Percentiles rank a stretch among this genome's conserved stretches.
Conservation (phyloP, 371 early-diverging fungal genomes). For the Mortierella sp. region DNA sequence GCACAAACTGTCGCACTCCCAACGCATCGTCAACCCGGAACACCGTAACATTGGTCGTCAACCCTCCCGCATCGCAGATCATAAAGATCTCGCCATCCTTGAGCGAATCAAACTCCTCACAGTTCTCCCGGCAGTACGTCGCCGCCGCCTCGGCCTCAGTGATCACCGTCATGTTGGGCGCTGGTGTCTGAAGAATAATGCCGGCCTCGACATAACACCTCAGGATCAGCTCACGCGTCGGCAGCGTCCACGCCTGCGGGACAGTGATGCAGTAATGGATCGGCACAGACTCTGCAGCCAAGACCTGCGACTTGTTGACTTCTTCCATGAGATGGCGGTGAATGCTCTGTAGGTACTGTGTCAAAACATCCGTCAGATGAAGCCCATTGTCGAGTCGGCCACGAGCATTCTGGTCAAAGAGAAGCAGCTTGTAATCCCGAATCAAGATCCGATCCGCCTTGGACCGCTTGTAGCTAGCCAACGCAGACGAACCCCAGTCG, state of each 20-base stretch:
- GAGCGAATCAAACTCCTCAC: conserved; percentile 49
- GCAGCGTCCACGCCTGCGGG: conserved; percentile 54
- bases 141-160: conserved; percentile 58
- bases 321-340: conserved; percentile 49
- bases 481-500: conserved; percentile 54
- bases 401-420: conserved; percentile 50
- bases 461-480: conserved; percentile 43
- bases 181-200: conserved; percentile 46
- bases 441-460: conserved; percentile 35
- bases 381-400: conserved; percentile 44
- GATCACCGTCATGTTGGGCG: conserved; percentile 54
- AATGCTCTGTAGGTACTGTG: conserved; percentile 40
- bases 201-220: conserved; percentile 54
- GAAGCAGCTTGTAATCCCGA: conserved; percentile 47
- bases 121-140: conserved; percentile 54
- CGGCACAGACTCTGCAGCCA: conserved; percentile 45
- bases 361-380: conserved; percentile 47
- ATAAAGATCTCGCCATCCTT: conserved; percentile 55
- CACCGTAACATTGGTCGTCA: conserved; percentile 46
- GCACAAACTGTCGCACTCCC: conserved; percentile 49
- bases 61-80: conserved; percentile 60
- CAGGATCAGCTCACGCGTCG: conserved; percentile 49
- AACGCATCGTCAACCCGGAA: conserved; percentile 50
- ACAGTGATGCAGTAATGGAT: conserved; percentile 54
- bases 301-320: conserved; percentile 51